phyloP scores from a whole-genome alignment of 2,329 filamentous ascomycete genomes.

The Pseudogymnoascus sp. region DNA sequence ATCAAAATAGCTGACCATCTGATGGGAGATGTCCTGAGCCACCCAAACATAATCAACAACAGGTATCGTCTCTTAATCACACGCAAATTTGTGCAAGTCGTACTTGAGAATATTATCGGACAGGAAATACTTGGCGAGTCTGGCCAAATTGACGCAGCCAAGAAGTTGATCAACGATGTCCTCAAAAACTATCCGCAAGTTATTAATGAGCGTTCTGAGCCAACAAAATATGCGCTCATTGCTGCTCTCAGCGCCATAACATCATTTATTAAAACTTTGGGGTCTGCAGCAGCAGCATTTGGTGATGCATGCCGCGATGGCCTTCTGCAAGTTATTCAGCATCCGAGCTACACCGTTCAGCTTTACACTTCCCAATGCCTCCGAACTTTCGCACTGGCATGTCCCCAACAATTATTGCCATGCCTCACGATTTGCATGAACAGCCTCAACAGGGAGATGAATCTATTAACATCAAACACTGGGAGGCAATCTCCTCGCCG shows the following conservation, averaged over 20 bases:
- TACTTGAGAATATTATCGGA: conserved; percentile 79
- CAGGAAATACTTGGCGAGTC: conserved; percentile 79
- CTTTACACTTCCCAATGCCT: conserved; percentile 82
- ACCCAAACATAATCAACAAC: conserved; percentile 70
- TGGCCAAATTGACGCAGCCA: conserved; percentile 77
- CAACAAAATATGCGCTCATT: conserved; percentile 78
- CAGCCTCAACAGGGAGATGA: conserved; percentile 80
- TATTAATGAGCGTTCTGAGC: conserved; percentile 79
- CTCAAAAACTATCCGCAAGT: conserved; percentile 93
- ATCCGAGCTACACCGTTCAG: conserved; percentile 94
- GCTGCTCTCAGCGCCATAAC: conserved; percentile 72
- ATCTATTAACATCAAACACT: conserved; percentile 55
- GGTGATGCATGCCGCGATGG: conserved; percentile 82
- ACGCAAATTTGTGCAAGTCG: conserved; percentile 73
- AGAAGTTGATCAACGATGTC: conserved; percentile 75
- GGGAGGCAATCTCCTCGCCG: conserved; percentile 72
- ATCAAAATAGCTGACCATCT: conserved; percentile 74
- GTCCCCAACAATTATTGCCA: conserved; percentile 83
- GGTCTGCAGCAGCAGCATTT: conserved; percentile 72
- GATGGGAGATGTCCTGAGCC: conserved; percentile 71
- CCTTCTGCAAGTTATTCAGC: conserved; percentile 81
- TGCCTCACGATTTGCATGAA: conserved; percentile 96
- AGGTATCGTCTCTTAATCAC: conserved; percentile 82
- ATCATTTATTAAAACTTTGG: conserved; percentile 71
- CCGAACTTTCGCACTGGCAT: conserved; percentile 80